Base-by-base conservation (phyloP, 1,284 basidiomycete species). In the Tremellales sp. region DNA sequence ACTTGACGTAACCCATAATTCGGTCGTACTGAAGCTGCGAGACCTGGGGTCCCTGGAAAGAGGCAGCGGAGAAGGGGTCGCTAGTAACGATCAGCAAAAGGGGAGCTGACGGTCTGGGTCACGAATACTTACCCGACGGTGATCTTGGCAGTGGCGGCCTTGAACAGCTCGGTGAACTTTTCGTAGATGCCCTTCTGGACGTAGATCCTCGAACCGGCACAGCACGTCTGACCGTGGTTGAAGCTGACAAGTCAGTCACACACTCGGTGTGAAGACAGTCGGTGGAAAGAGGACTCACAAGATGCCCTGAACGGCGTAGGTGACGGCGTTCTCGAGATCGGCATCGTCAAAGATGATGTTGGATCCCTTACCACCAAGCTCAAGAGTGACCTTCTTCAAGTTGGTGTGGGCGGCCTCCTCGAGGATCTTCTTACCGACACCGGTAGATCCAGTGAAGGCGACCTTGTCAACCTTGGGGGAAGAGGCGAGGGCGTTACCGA, bases 281-380 rank as follows among this genome's bases (percentile, higher is more conserved):
- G 6, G 21, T 21, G 22, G 23, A 37, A 5, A 37, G 15, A n/a
- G 4, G 13, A 56, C 56, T 56, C 26, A 64, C 56, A 84, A 88
- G 68, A 90, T 84, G 54, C 87, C 87, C 73, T 85, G 85, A 1
- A 82, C 77, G 21, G 89, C 79, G 87, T 89, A 94, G 56, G 82
- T 79, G 40, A 90, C 82, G 25, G 89, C 87, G 65, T 86, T 80
- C 2, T 89, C 85, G 45, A 94, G 58, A 57, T 78, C 72, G 44
- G 73, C 72, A 55, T 78, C 77, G 48, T 75, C 77, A 60, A 77
- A 77, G 59, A 78, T 72, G 60, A 77, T 74, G 67, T 84, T 87
- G 21, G 90, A 87, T 53, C 84, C 85, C 80, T 96, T 97, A 31
- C 92, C 91, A 33, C 92, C 92, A 43, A 97, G 81, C 76, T 97